Evolutionary conservation across 164 flowering plant genomes (phyloP).

Genomic region (Annona squamosa): DNA sequence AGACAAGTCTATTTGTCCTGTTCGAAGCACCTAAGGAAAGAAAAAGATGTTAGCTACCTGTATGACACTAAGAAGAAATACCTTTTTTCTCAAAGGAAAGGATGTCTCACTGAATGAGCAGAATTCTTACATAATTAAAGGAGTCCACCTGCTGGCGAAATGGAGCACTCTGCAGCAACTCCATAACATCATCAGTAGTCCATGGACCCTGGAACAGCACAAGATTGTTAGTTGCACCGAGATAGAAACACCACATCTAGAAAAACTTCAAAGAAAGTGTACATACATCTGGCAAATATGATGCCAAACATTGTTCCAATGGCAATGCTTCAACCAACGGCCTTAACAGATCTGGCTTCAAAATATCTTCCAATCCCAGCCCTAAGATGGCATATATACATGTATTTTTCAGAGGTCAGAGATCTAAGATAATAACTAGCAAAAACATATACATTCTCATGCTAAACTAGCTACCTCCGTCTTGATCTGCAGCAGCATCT

Average conservation of each 20-base stretch:
- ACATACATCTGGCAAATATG: conserved; percentile 89
- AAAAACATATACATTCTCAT: background rate
- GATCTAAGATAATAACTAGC: background rate
- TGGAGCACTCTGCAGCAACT: conserved; percentile 86
- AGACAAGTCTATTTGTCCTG: conserved; percentile 89
- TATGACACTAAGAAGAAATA: background rate
- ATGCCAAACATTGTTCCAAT: conserved; percentile 51
- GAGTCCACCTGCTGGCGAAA: conserved; percentile 95
- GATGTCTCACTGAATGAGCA: no score
- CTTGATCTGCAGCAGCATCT: conserved; percentile 56
- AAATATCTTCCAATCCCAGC: conserved; percentile 72
- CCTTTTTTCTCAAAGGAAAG: background rate
- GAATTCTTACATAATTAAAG: conserved; percentile 73
- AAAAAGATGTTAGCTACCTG: background rate
- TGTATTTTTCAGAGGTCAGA: background rate
- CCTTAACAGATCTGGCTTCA: conserved; percentile 77
- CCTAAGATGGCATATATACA: conserved; percentile 29
- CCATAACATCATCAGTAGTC: conserved; percentile 66
- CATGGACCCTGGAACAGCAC: conserved; percentile 59
- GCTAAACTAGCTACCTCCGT: conserved; percentile 47
- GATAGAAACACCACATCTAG: background rate
- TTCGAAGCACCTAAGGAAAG: conserved; percentile 63
- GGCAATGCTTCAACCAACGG: conserved; percentile 70
- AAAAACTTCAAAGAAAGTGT: no score
- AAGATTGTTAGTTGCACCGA: conserved; percentile 9